These are phyloP conservation scores for Xylaria sp. DNA, from an alignment of 2,329 filamentous ascomycete genomes.

Conservation along the genomic window DNA sequence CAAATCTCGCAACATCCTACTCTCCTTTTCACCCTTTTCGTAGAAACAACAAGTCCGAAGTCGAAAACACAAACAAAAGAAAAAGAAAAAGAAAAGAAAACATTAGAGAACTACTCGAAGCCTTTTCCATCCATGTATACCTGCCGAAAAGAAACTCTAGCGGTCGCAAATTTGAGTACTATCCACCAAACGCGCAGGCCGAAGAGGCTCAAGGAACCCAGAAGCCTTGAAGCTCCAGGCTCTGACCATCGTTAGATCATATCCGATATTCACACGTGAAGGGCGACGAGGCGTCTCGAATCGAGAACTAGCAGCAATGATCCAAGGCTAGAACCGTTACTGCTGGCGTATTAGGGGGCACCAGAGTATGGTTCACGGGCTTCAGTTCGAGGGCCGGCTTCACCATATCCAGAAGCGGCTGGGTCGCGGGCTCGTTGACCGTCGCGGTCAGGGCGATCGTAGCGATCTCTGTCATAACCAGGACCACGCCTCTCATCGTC, in stretches of 20 bases:
- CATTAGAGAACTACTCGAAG: conserved; percentile 39
- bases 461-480: conserved; percentile 44
- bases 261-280: conserved; percentile 28
- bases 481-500: conserved; percentile 33
- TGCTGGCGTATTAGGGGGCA: conserved; percentile 39
- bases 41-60: conserved; percentile 27
- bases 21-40: conserved; percentile 24
- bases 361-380: conserved; percentile 51
- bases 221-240: conserved; percentile 26
- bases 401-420: conserved; percentile 48
- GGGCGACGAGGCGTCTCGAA: conserved; percentile 32
- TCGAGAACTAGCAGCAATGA: conserved; percentile 35
- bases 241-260: conserved; percentile 24
- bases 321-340: conserved; percentile 27
- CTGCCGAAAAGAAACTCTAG: conserved; percentile 43
- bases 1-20: conserved; percentile 32
- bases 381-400: conserved; percentile 50
- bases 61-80: conserved; percentile 21
- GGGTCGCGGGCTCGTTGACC: conserved; percentile 47
- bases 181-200: conserved; percentile 40
- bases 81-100: conserved; percentile 26
- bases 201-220: conserved; percentile 37
- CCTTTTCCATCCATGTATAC: conserved; percentile 45
- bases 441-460: conserved; percentile 55
- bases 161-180: conserved; percentile 40